Evolutionary conservation across 2,329 filamentous ascomycete species (phyloP).

Genomic region (Sphaerulina vaccinii): DNA sequence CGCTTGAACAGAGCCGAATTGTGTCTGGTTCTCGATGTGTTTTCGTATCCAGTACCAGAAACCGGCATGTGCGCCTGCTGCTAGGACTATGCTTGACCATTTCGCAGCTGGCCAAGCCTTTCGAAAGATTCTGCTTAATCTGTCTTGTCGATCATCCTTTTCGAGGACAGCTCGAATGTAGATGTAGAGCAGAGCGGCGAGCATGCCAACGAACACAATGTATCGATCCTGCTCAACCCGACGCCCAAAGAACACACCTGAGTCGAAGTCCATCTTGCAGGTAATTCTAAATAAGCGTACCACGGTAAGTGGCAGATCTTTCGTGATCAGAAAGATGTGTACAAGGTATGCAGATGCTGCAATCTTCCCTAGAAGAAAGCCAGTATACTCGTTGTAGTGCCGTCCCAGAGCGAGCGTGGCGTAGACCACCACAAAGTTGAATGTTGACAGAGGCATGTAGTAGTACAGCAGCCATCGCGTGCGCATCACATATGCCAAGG

Average conservation of each 20-base stretch:
- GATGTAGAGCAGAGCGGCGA: slow-evolving; percentile 48
- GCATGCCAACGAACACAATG: slow-evolving; percentile 58
- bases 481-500: slow-evolving; percentile 56
- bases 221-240: slow-evolving; percentile 55
- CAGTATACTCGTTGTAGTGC: slow-evolving; percentile 45
- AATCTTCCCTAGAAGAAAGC: slow-evolving; percentile 51
- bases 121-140: slow-evolving; percentile 7
- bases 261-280: slow-evolving; percentile 52
- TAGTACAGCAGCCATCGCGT: slow-evolving; percentile 59
- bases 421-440: slow-evolving; percentile 63
- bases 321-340: slow-evolving; percentile 39
- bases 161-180: slow-evolving; percentile 26
- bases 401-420: slow-evolving; percentile 49
- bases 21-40: slow-evolving; percentile 37
- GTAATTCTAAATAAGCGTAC: slow-evolving; percentile 42
- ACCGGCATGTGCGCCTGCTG: slow-evolving; percentile 32
- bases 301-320: slow-evolving; percentile 46
- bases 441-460: slow-evolving; percentile 58
- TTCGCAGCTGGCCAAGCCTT: slow-evolving; percentile 28
- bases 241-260: slow-evolving; percentile 49
- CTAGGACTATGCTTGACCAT: slow-evolving; percentile 6
- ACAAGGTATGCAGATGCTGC: slow-evolving; percentile 46
- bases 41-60: slow-evolving; percentile 33
- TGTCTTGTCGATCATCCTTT: slow-evolving; percentile 11
- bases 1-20: slow-evolving; percentile 54